A percentile compares a stretch with the other conserved stretches of the same genome.
phyloP scores from a whole-genome alignment of 1,284 basidiomycete genomes.

The Microbotryomycetes sp. region DNA sequence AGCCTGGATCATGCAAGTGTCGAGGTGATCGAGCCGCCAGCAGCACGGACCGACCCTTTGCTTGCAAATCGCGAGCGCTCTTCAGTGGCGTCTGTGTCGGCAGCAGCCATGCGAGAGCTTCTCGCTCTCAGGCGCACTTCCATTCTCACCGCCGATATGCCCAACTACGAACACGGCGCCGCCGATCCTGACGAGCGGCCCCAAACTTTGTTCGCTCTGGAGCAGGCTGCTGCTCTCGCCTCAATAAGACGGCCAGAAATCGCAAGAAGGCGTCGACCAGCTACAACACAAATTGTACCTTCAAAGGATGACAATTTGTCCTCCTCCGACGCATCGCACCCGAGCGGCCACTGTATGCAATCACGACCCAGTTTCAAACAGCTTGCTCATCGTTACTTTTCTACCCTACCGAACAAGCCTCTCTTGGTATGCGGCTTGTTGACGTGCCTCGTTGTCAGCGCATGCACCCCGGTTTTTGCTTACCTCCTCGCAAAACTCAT shows the following conservation, averaged over 20 bases:
- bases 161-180: neutral
- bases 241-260: neutral
- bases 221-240: neutral
- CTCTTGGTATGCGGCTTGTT: conserved; percentile 61
- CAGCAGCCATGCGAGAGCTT: too few species aligned
- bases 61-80: neutral
- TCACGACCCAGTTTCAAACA: conserved; percentile 7
- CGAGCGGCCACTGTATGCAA: too few species aligned
- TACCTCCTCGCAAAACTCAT: conserved; percentile 77
- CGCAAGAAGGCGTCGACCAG: neutral
- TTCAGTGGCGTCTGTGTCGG: neutral
- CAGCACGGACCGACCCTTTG: neutral
- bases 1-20: neutral
- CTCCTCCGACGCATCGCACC: neutral
- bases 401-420: conserved; percentile 66
- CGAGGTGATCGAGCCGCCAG: conserved; percentile 3
- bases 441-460: conserved; percentile 61
- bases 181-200: too few species aligned
- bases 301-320: too few species aligned
- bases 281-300: too few species aligned
- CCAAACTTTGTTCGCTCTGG: neutral
- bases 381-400: conserved; percentile 57
- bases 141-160: neutral
- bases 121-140: neutral
- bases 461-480: conserved; percentile 85